These are phyloP conservation scores for Capsicum baccatum DNA, from an alignment of 257 asterid species.

Conservation along the genomic window DNA sequence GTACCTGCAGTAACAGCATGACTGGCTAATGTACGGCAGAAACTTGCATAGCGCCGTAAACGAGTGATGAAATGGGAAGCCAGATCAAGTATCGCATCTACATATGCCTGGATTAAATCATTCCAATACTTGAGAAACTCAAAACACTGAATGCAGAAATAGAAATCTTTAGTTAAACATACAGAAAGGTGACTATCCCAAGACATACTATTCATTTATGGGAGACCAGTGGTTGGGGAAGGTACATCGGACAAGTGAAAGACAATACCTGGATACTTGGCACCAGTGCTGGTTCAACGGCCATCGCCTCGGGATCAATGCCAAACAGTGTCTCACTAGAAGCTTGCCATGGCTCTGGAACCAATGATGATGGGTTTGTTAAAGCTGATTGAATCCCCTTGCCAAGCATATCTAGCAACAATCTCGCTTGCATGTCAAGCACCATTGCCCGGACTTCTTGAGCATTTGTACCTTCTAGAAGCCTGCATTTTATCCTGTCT, in stretches of 20 bases:
- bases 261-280: slow-evolving; percentile 81
- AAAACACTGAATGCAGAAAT: slow-evolving; percentile 11
- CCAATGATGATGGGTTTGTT: slow-evolving; percentile 89
- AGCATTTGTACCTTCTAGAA: slow-evolving; percentile 94
- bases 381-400: slow-evolving; percentile 98
- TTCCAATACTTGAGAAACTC: slow-evolving; percentile 36
- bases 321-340: slow-evolving; percentile 77
- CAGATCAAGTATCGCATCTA: slow-evolving; percentile 96
- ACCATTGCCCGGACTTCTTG: slow-evolving; percentile 99
- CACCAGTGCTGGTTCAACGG: slow-evolving; percentile 87
- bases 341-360: slow-evolving; percentile 96
- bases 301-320: slow-evolving; percentile 90
- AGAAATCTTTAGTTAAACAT: not conserved
- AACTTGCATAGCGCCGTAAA: slow-evolving; percentile 98
- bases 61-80: slow-evolving; percentile 99
- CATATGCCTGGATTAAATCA: slow-evolving; percentile 74
- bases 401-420: slow-evolving; percentile 97
- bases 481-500: slow-evolving; percentile 97
- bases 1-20: slow-evolving; percentile 96
- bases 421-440: slow-evolving; percentile 99
- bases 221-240: not conserved
- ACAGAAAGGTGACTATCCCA: slow-evolving; percentile 27
- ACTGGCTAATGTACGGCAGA: slow-evolving; percentile 97
- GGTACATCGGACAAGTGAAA: not conserved
- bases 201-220: not conserved